A percentile compares a stretch with the other conserved stretches of the same genome.
Evolutionary conservation across 306 rosid genomes (phyloP).

Genomic region (Astragalus glycyphyllos): DNA sequence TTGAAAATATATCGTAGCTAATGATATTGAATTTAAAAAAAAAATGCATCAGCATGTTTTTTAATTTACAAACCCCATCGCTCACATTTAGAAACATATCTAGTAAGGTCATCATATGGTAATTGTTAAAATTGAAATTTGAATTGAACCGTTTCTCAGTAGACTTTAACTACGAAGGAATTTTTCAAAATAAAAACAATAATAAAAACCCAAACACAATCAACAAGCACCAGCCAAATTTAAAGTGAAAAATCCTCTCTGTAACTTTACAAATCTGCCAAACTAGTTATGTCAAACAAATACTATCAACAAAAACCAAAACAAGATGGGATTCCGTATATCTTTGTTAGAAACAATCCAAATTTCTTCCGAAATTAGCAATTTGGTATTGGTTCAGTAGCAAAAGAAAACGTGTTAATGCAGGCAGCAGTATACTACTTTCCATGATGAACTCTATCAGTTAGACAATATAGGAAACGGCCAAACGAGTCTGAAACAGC

Average conservation of each 20-base stretch:
- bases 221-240: constrained; percentile 2
- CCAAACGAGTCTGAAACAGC: constrained; percentile 1
- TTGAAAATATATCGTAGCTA: not conserved
- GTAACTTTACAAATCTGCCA: not conserved
- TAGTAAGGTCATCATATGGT: not conserved
- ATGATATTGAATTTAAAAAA: not conserved
- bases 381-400: constrained; percentile 23
- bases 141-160: not conserved
- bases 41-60: no score
- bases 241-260: not conserved
- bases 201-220: constrained; percentile 25
- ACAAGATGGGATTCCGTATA: constrained; percentile 20
- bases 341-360: constrained; percentile 41
- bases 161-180: not conserved
- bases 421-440: not conserved
- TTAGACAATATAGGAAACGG: not conserved
- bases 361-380: constrained; percentile 14
- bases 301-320: constrained; percentile 20
- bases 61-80: not conserved
- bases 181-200: not conserved
- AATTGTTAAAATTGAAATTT: not conserved
- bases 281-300: constrained; percentile 13
- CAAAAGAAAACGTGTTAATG: constrained; percentile 14
- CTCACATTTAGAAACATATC: not conserved
- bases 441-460: not conserved